These are phyloP conservation scores for Diplodia seriata DNA, from an alignment of 2,329 filamentous ascomycete species.

Conservation along the genomic window DNA sequence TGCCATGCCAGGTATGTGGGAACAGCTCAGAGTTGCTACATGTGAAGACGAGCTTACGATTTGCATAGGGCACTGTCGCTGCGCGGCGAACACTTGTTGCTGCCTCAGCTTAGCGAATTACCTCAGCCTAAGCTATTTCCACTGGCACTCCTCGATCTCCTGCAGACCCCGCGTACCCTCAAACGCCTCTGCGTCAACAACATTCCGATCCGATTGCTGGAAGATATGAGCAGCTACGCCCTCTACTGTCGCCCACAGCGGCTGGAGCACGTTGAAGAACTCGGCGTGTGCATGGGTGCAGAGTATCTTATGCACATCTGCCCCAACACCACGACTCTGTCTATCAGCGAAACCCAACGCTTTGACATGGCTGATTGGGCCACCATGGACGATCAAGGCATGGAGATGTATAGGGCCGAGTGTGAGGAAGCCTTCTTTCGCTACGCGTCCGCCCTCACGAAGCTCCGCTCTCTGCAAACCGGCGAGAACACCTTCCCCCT, in stretches of 20 bases:
- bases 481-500: too few relatives aligned
- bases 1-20: background rate
- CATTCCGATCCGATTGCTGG: background rate
- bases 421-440: background rate
- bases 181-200: background rate
- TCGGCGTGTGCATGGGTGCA: background rate
- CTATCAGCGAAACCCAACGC: background rate
- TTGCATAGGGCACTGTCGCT: too few relatives aligned
- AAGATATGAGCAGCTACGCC: background rate
- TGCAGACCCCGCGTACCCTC: background rate
- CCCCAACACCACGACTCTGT: background rate
- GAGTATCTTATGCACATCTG: background rate
- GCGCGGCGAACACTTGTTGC: too few relatives aligned
- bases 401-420: background rate
- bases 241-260: background rate
- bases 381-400: too few relatives aligned
- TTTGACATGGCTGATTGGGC: too few relatives aligned
- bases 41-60: too few relatives aligned
- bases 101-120: too few relatives aligned
- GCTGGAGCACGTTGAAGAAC: background rate
- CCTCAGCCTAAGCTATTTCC: background rate
- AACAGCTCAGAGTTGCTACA: too few relatives aligned
- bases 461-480: background rate
- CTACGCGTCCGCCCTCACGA: background rate
- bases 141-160: background rate